Percentiles rank a stretch among this genome's conserved stretches.
phyloP scores from a whole-genome alignment of 2,329 filamentous ascomycete genomes.

The Diaporthe sp. region DNA sequence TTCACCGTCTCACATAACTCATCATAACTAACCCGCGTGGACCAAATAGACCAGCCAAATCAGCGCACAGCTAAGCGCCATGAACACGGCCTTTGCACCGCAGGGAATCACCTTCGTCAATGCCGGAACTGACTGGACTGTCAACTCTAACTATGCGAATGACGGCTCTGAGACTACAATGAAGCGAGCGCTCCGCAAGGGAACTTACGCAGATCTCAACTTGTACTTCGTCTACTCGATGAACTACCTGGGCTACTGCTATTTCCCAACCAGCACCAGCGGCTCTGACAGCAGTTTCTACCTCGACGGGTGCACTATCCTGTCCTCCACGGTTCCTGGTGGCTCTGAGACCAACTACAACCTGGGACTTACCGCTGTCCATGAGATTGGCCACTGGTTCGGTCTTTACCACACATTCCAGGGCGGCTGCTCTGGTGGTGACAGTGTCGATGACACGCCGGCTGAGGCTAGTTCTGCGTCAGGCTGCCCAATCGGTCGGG shows the following conservation, averaged over 20 bases:
- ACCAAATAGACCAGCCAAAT: conserved; percentile 46
- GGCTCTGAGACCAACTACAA: conserved; percentile 45
- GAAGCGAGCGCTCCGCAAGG: conserved; percentile 57
- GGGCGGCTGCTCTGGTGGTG: conserved; percentile 51
- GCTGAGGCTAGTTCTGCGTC: conserved; percentile 45
- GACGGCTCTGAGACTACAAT: conserved; percentile 52
- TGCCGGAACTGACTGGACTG: conserved; percentile 48
- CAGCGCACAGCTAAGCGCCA: conserved; percentile 52
- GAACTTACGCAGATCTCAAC: conserved; percentile 55
- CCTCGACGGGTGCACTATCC: conserved; percentile 45
- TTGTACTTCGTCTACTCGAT: conserved; percentile 55
- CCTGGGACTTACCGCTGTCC: conserved; percentile 50
- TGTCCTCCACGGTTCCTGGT: conserved; percentile 44
- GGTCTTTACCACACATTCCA: conserved; percentile 57
- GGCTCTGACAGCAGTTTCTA: conserved; percentile 43
- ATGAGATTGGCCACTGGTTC: conserved; percentile 57
- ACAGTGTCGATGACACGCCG: conserved; percentile 53
- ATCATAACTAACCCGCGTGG: neutral
- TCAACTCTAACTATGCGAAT: conserved; percentile 58
- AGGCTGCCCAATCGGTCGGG: conserved; percentile 50
- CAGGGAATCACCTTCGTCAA: conserved; percentile 58
- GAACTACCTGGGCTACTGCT: conserved; percentile 56
- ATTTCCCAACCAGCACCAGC: conserved; percentile 52
- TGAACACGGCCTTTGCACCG: conserved; percentile 57
- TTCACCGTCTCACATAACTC: neutral